Conservation (phyloP, 2,329 filamentous ascomycete genomes). For the Phyllosticta capitalensis region DNA sequence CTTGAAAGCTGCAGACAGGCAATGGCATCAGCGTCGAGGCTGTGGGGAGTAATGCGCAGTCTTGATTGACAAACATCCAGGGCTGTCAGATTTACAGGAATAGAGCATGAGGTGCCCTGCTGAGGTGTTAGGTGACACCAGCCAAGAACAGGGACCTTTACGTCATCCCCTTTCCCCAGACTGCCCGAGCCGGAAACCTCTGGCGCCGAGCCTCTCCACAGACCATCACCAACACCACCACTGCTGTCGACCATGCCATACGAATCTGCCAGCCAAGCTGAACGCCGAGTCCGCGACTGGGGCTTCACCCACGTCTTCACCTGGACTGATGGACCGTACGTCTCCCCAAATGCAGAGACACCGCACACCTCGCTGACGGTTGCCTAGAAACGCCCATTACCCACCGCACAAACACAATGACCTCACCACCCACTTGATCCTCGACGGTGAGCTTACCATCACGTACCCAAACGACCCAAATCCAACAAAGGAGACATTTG, state of each 20-base stretch:
- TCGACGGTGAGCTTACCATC: slow-evolving; percentile 56
- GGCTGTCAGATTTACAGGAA: neutral
- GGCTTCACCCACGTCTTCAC: slow-evolving; percentile 61
- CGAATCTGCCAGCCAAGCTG: slow-evolving; percentile 40
- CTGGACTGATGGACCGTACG: slow-evolving; percentile 60
- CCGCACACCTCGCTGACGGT: slow-evolving; percentile 5
- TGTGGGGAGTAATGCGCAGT: neutral
- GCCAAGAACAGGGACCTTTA: neutral
- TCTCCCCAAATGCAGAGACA: slow-evolving; percentile 23
- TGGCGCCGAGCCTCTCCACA: neutral
- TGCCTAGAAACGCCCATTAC: slow-evolving; percentile 55
- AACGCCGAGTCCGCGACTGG: slow-evolving; percentile 57
- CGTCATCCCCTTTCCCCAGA: neutral
- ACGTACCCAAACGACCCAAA: slow-evolving; percentile 52
- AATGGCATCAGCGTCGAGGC: no score
- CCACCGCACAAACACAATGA: slow-evolving; percentile 55
- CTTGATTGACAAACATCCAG: neutral
- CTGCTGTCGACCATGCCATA: slow-evolving; percentile 19
- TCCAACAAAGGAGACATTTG: slow-evolving; percentile 49
- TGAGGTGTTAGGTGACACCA: neutral
- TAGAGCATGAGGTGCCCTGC: neutral
- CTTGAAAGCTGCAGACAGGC: neutral
- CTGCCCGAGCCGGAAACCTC: no score
- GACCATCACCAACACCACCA: neutral
- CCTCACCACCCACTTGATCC: slow-evolving; percentile 60